These are phyloP conservation scores for Ogataea methylovora DNA, from an alignment of 805 yeast species.

Conservation along the genomic window DNA sequence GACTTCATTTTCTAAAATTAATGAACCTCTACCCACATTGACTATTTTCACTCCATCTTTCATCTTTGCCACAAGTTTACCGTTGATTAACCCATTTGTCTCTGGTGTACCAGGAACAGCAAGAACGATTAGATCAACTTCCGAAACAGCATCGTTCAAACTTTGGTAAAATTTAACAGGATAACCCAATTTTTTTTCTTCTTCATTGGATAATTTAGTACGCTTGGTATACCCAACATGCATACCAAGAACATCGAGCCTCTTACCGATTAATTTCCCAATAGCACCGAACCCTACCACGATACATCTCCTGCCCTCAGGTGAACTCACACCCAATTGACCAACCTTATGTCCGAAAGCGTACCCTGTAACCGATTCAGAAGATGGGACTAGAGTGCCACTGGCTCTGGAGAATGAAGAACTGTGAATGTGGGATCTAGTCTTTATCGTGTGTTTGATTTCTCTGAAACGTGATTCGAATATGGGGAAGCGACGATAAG, in stretches of 20 bases:
- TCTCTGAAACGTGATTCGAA: conserved; percentile 36
- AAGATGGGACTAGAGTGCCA: conserved; percentile 25
- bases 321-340: conserved; percentile 37
- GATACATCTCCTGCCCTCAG: conserved; percentile 49
- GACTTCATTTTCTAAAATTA: conserved; percentile 61
- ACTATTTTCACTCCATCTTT: conserved; percentile 53
- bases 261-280: conserved; percentile 55
- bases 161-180: conserved; percentile 35
- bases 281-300: conserved; percentile 73
- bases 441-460: conserved; percentile 33
- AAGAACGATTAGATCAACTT: conserved; percentile 48
- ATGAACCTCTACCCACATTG: conserved; percentile 70
- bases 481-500: conserved; percentile 49
- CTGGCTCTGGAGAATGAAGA: conserved; percentile 21
- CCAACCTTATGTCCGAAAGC: conserved; percentile 38
- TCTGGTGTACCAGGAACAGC: conserved; percentile 60
- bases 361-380: conserved; percentile 19
- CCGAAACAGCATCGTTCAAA: conserved; percentile 30
- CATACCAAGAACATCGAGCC: conserved; percentile 57
- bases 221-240: conserved; percentile 56
- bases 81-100: conserved; percentile 49
- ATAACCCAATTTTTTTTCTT: conserved; percentile 32
- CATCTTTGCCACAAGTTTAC: conserved; percentile 35
- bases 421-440: conserved; percentile 34
- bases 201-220: conserved; percentile 29